Evolutionary conservation across 2,329 filamentous ascomycete genomes (phyloP), one percentile per base, ranked within the genome.

Genomic region (Exophiala oligosperma): DNA sequence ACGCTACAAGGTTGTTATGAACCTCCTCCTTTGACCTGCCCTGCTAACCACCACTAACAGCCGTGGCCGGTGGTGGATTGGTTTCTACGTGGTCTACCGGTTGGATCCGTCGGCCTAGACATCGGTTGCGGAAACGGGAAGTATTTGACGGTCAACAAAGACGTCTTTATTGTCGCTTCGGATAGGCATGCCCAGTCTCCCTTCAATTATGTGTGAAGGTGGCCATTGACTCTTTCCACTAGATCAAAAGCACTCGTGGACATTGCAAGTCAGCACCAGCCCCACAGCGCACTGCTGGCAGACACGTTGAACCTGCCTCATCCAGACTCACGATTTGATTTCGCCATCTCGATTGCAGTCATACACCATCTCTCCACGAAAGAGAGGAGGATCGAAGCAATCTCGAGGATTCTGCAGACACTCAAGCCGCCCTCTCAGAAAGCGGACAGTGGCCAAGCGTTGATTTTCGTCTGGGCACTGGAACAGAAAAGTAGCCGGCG

Each of bases 121-220:
- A 81, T 97, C 56, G 94, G 94, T 60, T 97, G 94, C 75, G 94
- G 94, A 59, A 99, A 99, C 76, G 94, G 94, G 66, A 97, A 97
- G 79, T 97, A 97, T 73, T 79, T 97, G 60, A 79, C 83, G 60
- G 89, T 96, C 57, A 95, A 95, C 74, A 81, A 80, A 23, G 76
- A 84, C 67, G 76, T 96, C 49, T 92, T 90, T 76, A 88, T 97
- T 54, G 72, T 97, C 59, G 93, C 86, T 57, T 93, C 89, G 56
- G 94, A 97, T 77, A 84, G 91, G 78, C 95, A 85, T 67, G 79
- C 78, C 24, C 14, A 76, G 3, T 7, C 17, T 53, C 71, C 43
- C 40, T n/a, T 37, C 35, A 24, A 17, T 65, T 43, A 23, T 65
- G 37, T 54, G 51, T 61, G 46, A 52, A 63, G 60, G 55, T 52